Evolutionary conservation across 139 green algal genomes (phyloP), one percentile per base, ranked within the genome.

Genomic region (Tetradesmus obliquus): DNA sequence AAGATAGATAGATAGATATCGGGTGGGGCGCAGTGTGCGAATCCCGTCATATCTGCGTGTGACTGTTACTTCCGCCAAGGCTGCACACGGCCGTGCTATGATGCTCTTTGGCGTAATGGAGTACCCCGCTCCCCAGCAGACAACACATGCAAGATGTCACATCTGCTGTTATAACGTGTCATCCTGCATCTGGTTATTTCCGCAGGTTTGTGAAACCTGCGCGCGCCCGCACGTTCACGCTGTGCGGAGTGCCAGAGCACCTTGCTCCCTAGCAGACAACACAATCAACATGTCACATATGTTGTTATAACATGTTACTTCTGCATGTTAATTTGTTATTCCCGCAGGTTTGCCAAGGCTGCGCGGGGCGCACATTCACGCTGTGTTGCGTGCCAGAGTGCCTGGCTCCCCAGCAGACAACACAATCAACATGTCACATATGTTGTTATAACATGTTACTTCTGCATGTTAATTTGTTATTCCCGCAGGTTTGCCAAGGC

Each of bases 331-430:
- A n/a, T n/a, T n/a, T n/a, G n/a, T n/a, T n/a, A n/a, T n/a, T n/a
- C 95, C 91, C 92, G 95, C 53, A 91, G 94, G 32, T 97, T 97
- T 93, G 94, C 95, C 1, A 95, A 95, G 55, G 91, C 91, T 71
- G 22, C 22, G 4, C 91, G 95, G 60, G 93, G 93, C 95, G 95
- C 90, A 96, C 95, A 3, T 98, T 94, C 93, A 98, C 96, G 45
- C 81, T 98, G 60, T 98, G 97, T 62, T 96, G 97, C 15, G 86
- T 94, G 81, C 96, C 96, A 6, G 95, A 97, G 87, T 97, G 94
- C 87, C 91, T 97, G 55, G 93, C 94, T 2, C 96, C 96, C n/a
- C 60, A 80, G 32, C 17, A 22, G 91, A n/a, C 32, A 89, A 3
- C 55, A 54, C 13, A 54, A 17, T 7, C 81, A 79, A 9, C 54